Conservation (phyloP, 306 rosid genomes). For the peach (Prunus persica) region DNA sequence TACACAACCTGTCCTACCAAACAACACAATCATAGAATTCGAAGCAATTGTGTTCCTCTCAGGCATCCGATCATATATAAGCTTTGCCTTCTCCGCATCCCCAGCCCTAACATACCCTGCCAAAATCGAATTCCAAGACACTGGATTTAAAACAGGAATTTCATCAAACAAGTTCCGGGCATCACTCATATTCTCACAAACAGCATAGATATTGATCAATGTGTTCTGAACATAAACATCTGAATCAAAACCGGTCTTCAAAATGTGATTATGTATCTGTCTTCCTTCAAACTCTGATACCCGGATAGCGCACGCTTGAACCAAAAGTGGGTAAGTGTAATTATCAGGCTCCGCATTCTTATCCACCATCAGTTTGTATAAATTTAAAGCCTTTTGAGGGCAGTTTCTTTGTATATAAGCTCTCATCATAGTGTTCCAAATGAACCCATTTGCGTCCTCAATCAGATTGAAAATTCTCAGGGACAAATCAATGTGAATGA, state of each 20-base stretch:
- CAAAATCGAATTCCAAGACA: constrained; percentile 77
- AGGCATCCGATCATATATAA: constrained; percentile 48
- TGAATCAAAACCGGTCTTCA: constrained; percentile 51
- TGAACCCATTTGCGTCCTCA: constrained; percentile 57
- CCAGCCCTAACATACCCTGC: constrained; percentile 64
- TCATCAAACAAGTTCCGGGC: constrained; percentile 66
- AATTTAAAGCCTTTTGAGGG: constrained; percentile 35
- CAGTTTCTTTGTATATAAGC: constrained; percentile 46
- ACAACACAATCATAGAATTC: constrained; percentile 64
- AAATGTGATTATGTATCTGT: constrained; percentile 51
- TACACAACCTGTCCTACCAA: constrained; percentile 50
- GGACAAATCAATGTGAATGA: constrained; percentile 41
- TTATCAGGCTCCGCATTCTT: constrained; percentile 33
- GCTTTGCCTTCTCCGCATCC: constrained; percentile 41
- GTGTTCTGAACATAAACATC: constrained; percentile 72
- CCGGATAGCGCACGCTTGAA: constrained; percentile 58
- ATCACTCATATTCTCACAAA: constrained; percentile 50
- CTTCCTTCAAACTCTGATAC: constrained; percentile 49
- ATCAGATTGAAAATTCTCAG: constrained; percentile 46
- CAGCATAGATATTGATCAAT: constrained; percentile 57
- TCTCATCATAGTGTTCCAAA: constrained; percentile 78
- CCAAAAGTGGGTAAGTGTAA: constrained; percentile 64
- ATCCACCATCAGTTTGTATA: constrained; percentile 39
- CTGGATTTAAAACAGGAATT: constrained; percentile 60
- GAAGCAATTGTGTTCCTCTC: constrained; percentile 58